Evolutionary conservation across 2,329 filamentous ascomycete genomes (phyloP).

Genomic region (Penicillium sp.): DNA sequence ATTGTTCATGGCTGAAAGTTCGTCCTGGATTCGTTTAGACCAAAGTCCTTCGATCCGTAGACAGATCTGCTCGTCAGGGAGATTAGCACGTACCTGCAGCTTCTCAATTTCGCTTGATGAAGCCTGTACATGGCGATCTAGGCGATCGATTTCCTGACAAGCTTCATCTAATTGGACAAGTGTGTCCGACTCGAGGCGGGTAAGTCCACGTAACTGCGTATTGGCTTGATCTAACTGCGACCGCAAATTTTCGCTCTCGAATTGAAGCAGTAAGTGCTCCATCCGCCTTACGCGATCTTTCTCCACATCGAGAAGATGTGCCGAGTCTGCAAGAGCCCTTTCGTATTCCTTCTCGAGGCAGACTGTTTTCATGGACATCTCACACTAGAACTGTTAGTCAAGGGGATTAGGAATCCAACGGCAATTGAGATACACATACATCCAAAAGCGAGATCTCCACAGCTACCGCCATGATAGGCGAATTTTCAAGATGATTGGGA

Average conservation of each 20-base stretch:
- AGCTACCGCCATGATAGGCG: constrained; percentile 11
- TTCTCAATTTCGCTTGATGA: constrained; percentile 57
- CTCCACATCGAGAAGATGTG: constrained; percentile 72
- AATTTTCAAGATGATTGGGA: neutral
- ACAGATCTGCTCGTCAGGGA: neutral
- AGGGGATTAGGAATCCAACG: neutral
- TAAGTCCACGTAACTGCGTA: constrained; percentile 52
- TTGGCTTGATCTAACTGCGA: constrained; percentile 61
- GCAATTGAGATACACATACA: constrained; percentile 20
- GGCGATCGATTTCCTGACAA: constrained; percentile 45
- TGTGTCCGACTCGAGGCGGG: constrained; percentile 43
- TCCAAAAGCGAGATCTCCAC: constrained; percentile 21
- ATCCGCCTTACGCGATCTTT: constrained; percentile 68
- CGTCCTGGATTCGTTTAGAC: constrained; percentile 53
- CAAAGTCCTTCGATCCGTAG: neutral
- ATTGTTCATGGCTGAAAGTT: constrained; percentile 67
- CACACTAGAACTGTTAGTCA: constrained; percentile 22
- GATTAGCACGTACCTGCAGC: constrained; percentile 49
- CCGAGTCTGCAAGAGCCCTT: constrained; percentile 61
- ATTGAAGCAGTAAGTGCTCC: constrained; percentile 67
- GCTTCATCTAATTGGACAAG: constrained; percentile 52
- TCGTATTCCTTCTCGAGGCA: constrained; percentile 70
- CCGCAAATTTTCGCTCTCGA: constrained; percentile 70
- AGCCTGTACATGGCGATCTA: constrained; percentile 40
- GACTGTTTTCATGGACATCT: constrained; percentile 54